Base-by-base conservation (phyloP, 805 yeast species). In the Yarrowia hollandica region DNA sequence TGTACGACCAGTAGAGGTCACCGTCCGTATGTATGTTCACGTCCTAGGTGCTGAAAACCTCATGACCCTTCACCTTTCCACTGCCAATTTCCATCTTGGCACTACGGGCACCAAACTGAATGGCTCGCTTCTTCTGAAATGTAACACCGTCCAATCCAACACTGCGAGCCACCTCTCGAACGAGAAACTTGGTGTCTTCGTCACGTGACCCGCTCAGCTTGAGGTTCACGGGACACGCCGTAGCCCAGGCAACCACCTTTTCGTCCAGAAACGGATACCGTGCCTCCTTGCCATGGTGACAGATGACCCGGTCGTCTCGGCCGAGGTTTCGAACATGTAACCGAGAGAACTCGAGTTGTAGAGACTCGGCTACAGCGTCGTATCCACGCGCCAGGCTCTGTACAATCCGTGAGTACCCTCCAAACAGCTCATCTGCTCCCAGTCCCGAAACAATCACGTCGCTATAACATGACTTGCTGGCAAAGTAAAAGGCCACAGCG, bases 341-440 rank as follows among this genome's bases (percentile, higher is more conserved):
- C 25, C 89, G 80, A 19, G 79, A 76, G 26, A 94, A 82, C 67
- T 94, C 98, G 56, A 77, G 73, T 14, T 79, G 78, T 38, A 94
- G 75, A 66, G 90, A 96, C 1, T 69, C 69, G 0, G 77, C 74
- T 14, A 94, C 74, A 23, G 76, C 75, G 0, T 65, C 68, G 26
- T 77, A 75, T 0, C 76, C 73, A 35, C 72, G 71, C 9, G 61
- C 46, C 18, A 69, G 67, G 7, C 66, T 64, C 15, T 66, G 60
- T 1, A 74, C 85, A 65, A 94, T 95, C 42, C 97, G 78, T 19
- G 96, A 88, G 69, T 94, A 94, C 0, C 99, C 99, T 0, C 96
- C 99, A 75, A 88, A 91, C 16, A 94, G 73, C 71, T 94, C 99
- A 73, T 94, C 99, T 0, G 99, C 99, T 1, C 99, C 99, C 11